Conservation (phyloP, 441 rosid genomes). For the Gossypium davidsonii region DNA sequence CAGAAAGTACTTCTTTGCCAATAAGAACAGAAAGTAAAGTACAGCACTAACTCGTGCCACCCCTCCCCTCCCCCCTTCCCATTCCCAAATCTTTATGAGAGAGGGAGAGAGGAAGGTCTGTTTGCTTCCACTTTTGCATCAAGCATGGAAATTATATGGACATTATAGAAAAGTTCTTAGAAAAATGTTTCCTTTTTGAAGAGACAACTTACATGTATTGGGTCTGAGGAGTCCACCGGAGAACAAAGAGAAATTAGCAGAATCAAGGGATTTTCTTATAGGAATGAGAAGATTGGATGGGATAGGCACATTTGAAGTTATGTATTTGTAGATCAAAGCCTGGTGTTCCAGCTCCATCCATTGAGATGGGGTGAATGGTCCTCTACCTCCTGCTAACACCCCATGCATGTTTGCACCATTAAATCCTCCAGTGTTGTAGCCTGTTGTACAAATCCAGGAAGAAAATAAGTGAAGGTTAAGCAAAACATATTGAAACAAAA, state of each 20-base stretch:
- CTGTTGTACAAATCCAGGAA: neutral
- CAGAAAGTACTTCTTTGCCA: neutral
- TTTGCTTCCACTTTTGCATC: constrained; percentile 6
- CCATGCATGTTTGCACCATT: constrained; percentile 39
- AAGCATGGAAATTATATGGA: neutral
- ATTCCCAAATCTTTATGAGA: neutral
- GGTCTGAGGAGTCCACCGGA: constrained; percentile 22
- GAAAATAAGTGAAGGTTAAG: neutral
- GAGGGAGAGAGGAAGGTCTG: neutral
- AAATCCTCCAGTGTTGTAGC: constrained; percentile 4
- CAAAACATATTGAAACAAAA: neutral
- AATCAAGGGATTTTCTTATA: constrained; percentile 43
- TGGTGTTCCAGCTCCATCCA: constrained; percentile 77
- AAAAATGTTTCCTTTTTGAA: neutral
- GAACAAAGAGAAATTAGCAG: constrained; percentile 28
- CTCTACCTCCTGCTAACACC: constrained; percentile 32
- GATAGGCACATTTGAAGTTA: constrained; percentile 46
- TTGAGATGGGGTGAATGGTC: constrained; percentile 59
- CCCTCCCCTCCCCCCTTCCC: neutral
- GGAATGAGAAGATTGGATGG: constrained; percentile 57
- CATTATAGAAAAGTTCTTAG: neutral
- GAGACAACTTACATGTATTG: constrained; percentile 41
- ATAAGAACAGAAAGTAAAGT: neutral
- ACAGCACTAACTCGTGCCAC: neutral
- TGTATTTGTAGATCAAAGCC: constrained; percentile 67